Evolutionary conservation across 2,329 filamentous ascomycete genomes (phyloP).

Genomic region (Exophiala phaeomuriformis): DNA sequence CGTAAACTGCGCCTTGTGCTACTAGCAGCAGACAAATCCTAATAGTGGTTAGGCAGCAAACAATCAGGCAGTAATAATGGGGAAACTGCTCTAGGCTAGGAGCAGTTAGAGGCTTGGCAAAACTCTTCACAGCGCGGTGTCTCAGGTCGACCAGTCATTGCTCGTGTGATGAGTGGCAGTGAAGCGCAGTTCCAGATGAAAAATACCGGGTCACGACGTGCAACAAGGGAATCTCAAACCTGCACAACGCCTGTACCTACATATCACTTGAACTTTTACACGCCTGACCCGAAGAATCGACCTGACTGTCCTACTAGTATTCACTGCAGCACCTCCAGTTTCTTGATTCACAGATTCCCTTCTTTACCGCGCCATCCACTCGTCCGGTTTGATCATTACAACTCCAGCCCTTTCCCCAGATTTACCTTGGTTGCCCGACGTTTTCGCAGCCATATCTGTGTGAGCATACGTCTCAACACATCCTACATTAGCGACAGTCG

Average conservation of each 20-base stretch:
- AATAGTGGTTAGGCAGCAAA: neutral
- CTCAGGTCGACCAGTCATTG: neutral
- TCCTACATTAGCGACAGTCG: too few relatives aligned
- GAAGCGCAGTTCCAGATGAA: neutral
- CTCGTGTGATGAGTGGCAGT: neutral
- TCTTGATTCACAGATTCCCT: neutral
- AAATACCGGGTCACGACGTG: neutral
- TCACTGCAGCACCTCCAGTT: too few relatives aligned
- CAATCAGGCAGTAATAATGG: neutral
- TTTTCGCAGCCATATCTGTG: neutral
- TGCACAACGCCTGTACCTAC: neutral
- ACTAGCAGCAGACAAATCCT: neutral
- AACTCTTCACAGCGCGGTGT: neutral
- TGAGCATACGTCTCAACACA: too few relatives aligned
- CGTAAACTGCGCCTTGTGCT: too few relatives aligned
- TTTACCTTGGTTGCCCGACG: constrained; percentile 1
- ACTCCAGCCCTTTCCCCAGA: constrained; percentile 1
- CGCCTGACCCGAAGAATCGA: neutral
- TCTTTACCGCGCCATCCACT: constrained; percentile 7
- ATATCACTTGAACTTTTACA: neutral
- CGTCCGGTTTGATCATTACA: constrained; percentile 15
- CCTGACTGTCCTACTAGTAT: neutral
- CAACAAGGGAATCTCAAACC: neutral
- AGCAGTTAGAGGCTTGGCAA: constrained; percentile 2
- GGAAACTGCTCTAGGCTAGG: neutral